A percentile compares a stretch with the other conserved stretches of the same genome.
Evolutionary conservation across 208 protist genomes (phyloP).

Genomic region (Wallacemonas sp.): DNA sequence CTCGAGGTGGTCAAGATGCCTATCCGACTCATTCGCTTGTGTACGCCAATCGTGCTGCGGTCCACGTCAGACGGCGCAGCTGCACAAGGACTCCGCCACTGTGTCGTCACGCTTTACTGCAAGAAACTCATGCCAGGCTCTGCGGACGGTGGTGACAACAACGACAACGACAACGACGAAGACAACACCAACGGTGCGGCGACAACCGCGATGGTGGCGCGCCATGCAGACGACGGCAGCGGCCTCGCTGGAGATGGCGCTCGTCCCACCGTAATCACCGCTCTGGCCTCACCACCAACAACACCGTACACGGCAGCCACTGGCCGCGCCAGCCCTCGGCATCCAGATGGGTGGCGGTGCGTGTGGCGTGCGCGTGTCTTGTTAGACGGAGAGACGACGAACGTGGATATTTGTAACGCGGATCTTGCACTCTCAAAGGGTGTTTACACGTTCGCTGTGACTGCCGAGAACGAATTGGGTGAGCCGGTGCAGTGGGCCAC

Average conservation of each 20-base stretch:
- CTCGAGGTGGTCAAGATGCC: constrained; percentile 21
- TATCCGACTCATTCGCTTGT: constrained; percentile 7
- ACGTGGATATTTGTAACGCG: constrained; percentile 26
- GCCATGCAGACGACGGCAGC: neutral
- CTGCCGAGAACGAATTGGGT: constrained; percentile 35
- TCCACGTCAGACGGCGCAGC: neutral
- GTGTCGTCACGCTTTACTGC: constrained; percentile 10
- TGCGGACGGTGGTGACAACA: constrained; percentile 2
- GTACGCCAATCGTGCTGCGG: neutral
- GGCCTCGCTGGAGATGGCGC: no score
- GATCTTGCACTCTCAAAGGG: constrained; percentile 34
- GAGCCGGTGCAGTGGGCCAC: constrained; percentile 20
- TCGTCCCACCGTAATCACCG: neutral
- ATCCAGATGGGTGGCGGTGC: constrained; percentile 49
- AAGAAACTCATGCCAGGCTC: neutral
- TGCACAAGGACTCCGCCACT: constrained; percentile 3
- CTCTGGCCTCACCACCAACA: neutral
- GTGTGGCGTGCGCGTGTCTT: constrained; percentile 57
- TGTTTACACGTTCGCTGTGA: constrained; percentile 33
- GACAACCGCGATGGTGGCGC: neutral
- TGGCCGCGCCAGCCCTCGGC: no score
- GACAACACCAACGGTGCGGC: neutral
- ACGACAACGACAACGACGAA: neutral
- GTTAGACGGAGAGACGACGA: constrained; percentile 33
- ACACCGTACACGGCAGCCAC: neutral